Evolutionary conservation across 345 rosid species (phyloP).

Genomic region (Eucalyptus melliodora): DNA sequence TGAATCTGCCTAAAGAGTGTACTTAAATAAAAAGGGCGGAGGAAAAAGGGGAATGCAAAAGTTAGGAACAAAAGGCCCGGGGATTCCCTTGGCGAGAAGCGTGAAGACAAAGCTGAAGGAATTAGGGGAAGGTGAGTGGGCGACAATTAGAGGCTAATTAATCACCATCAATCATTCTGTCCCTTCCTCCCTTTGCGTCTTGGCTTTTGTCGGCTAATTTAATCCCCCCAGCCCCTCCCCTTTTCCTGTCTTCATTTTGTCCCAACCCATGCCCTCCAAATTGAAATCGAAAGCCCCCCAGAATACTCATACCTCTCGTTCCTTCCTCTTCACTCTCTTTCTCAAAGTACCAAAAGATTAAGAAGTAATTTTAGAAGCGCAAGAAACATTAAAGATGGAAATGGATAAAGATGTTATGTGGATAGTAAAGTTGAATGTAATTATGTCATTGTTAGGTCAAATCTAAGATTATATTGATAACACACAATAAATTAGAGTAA

Average conservation of each 20-base stretch:
- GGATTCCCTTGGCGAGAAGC: background rate
- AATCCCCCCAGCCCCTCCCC: background rate
- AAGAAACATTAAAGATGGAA: background rate
- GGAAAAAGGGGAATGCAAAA: background rate
- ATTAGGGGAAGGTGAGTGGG: background rate
- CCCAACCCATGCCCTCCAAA: background rate
- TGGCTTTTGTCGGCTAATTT: background rate
- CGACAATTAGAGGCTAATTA: background rate
- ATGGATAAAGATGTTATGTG: background rate
- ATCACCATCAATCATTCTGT: background rate
- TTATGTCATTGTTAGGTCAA: fast-evolving
- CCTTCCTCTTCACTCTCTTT: background rate
- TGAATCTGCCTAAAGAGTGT: background rate
- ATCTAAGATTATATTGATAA: too few relatives aligned
- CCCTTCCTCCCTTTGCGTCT: background rate
- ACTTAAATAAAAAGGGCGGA: background rate
- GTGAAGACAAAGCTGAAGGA: background rate
- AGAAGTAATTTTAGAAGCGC: background rate
- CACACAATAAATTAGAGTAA: too few relatives aligned
- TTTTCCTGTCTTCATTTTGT: background rate
- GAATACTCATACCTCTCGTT: background rate
- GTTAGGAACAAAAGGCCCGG: background rate
- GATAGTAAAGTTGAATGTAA: too few relatives aligned
- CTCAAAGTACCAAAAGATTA: background rate
- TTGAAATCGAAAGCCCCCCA: background rate